A percentile compares a stretch with the other conserved stretches of the same genome.
Evolutionary conservation across 208 protist species (phyloP).

Genomic region (Porcisia deanei): DNA sequence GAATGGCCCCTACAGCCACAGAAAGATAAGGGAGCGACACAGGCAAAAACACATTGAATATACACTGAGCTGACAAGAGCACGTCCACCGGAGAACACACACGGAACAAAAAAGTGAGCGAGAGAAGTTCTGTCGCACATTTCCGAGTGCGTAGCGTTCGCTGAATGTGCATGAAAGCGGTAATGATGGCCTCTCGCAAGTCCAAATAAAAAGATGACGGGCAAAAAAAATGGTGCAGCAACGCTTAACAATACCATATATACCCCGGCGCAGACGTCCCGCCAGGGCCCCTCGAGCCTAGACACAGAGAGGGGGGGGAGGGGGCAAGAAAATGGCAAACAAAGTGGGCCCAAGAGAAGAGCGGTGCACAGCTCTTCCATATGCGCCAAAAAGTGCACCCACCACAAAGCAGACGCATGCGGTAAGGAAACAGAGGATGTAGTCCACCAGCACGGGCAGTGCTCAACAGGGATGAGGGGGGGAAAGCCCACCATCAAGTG

Average conservation of each 20-base stretch:
- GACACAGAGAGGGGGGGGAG: neutral
- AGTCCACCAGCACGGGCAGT: neutral
- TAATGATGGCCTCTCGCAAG: neutral
- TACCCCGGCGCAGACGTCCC: neutral
- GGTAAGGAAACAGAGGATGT: neutral
- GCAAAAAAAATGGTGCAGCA: neutral
- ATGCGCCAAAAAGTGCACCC: neutral
- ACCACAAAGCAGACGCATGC: constrained; percentile 1
- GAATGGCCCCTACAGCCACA: neutral
- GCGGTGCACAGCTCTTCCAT: neutral
- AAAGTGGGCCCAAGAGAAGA: neutral
- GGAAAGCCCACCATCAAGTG: neutral
- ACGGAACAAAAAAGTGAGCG: neutral
- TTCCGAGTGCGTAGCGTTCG: neutral
- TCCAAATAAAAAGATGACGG: neutral
- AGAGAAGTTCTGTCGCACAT: neutral
- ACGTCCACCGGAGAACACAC: neutral
- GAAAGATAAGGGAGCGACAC: neutral
- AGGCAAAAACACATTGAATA: neutral
- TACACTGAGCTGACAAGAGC: neutral
- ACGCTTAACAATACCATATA: neutral
- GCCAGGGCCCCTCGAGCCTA: neutral
- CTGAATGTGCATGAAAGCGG: neutral
- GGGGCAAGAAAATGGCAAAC: neutral
- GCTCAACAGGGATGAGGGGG: neutral